Percentiles rank a stretch among this genome's conserved stretches.
phyloP scores from a whole-genome alignment of 2,329 filamentous ascomycete species.

The Polychaeton citri region DNA sequence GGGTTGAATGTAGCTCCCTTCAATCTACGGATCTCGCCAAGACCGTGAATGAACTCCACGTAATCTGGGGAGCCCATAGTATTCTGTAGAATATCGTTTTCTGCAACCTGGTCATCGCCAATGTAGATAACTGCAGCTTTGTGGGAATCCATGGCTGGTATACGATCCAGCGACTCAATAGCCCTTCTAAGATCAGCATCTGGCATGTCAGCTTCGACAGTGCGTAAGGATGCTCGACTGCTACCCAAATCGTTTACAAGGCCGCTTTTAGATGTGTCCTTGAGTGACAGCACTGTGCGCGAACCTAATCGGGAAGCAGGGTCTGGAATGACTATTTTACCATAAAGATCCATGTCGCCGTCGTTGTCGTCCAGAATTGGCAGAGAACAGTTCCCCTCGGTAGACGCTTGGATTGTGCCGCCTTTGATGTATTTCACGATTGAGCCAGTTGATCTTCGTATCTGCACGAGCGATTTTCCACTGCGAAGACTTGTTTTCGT shows the following conservation, averaged over 20 bases:
- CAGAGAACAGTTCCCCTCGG: slow-evolving; percentile 2
- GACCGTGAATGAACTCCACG: slow-evolving; percentile 64
- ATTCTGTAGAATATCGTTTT: slow-evolving; percentile 77
- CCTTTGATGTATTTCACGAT: slow-evolving; percentile 2
- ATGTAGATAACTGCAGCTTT: slow-evolving; percentile 94
- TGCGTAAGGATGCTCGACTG: neutral
- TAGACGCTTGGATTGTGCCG: neutral
- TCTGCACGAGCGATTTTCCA: slow-evolving; percentile 18
- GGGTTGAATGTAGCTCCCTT: slow-evolving; percentile 82
- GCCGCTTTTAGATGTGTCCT: slow-evolving; percentile 34
- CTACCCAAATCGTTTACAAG: slow-evolving; percentile 25
- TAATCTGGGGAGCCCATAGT: slow-evolving; percentile 79
- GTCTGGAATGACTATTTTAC: slow-evolving; percentile 39
- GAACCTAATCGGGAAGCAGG: slow-evolving; percentile 16
- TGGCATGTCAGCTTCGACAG: slow-evolving; percentile 1
- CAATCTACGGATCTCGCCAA: slow-evolving; percentile 71
- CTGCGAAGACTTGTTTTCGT: slow-evolving; percentile 50
- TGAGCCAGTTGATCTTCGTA: slow-evolving; percentile 18
- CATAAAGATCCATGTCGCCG: slow-evolving; percentile 11
- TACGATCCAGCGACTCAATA: slow-evolving; percentile 71
- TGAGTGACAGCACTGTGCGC: slow-evolving; percentile 47
- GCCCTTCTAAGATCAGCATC: slow-evolving; percentile 50
- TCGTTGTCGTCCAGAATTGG: slow-evolving; percentile 11
- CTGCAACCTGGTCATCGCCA: slow-evolving; percentile 69
- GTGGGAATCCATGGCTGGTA: slow-evolving; percentile 82